Percentiles rank a stretch among this genome's conserved stretches.
phyloP scores from a whole-genome alignment of 2,329 filamentous ascomycete genomes.

The Trichoderma endophyticum region DNA sequence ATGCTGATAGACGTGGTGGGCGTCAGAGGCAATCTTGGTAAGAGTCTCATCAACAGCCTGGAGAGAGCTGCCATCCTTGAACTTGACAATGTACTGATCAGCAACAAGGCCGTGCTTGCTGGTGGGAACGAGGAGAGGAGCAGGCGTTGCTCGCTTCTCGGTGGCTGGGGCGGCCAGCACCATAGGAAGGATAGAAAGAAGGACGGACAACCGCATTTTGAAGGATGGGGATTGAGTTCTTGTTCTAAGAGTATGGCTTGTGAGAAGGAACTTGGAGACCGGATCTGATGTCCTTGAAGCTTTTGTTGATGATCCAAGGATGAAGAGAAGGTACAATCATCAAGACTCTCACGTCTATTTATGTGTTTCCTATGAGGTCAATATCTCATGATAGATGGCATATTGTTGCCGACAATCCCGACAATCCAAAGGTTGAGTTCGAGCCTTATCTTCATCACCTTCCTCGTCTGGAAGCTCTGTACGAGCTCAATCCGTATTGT shows the following conservation, averaged over 20 bases:
- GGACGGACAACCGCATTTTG: slow-evolving; percentile 26
- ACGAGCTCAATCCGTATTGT: background rate
- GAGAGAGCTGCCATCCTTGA: slow-evolving; percentile 23
- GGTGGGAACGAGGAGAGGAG: slow-evolving; percentile 26
- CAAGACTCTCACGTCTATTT: slow-evolving; percentile 7
- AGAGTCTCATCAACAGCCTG: slow-evolving; percentile 21
- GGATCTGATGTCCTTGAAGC: background rate
- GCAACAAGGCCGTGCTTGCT: slow-evolving; percentile 22
- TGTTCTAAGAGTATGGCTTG: background rate
- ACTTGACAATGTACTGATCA: slow-evolving; percentile 33
- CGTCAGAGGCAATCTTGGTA: slow-evolving; percentile 21
- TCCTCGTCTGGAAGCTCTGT: slow-evolving; percentile 16
- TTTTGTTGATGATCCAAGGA: slow-evolving; percentile 12
- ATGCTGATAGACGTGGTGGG: slow-evolving; percentile 27
- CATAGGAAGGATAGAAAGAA: slow-evolving; percentile 26
- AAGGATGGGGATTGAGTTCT: background rate
- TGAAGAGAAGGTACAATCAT: background rate
- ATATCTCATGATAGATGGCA: background rate
- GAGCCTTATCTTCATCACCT: slow-evolving; percentile 9
- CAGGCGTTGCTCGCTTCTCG: slow-evolving; percentile 26
- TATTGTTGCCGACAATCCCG: background rate
- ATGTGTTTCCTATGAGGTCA: background rate
- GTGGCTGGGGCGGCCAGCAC: slow-evolving; percentile 24
- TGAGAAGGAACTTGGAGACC: background rate
- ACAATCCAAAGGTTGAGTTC: background rate